A percentile compares a stretch with the other conserved stretches of the same genome.
Conservation (phyloP, 768 basidiomycete species). For the Hericium rajendrae region DNA sequence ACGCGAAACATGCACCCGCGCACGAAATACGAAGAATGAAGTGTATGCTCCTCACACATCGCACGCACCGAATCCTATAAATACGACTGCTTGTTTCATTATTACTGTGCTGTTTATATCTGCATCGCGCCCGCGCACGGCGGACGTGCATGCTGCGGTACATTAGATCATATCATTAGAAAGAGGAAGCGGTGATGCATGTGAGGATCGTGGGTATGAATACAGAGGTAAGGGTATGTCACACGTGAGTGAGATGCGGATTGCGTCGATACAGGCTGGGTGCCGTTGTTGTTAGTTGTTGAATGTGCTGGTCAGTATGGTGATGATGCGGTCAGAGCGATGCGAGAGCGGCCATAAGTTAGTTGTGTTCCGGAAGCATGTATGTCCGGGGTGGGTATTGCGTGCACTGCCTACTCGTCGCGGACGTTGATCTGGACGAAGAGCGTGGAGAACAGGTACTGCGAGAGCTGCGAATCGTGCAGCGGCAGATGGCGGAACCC, state of each 20-base stretch:
- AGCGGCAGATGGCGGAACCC: conserved; percentile 88
- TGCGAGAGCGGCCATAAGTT: not conserved
- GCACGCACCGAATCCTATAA: not conserved
- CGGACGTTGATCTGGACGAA: not conserved
- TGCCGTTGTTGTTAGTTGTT: not conserved
- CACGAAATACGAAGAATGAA: not conserved
- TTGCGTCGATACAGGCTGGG: not conserved
- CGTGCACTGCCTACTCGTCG: not conserved
- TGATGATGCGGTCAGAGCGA: not conserved
- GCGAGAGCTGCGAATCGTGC: conserved; percentile 79
- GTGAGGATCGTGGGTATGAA: not conserved
- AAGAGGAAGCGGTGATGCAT: not conserved
- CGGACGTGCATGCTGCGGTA: not conserved
- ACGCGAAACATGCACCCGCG: not conserved
- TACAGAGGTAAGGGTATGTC: not conserved
- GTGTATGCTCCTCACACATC: not conserved
- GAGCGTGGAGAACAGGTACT: conserved; percentile 40
- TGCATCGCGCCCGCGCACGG: too few relatives aligned
- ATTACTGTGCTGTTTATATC: too few relatives aligned
- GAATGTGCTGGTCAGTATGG: not conserved
- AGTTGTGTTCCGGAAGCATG: not conserved
- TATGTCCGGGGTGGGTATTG: not conserved
- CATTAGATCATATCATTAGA: not conserved
- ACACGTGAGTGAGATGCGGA: not conserved
- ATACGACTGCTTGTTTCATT: not conserved